phyloP scores from a whole-genome alignment of 805 yeast species.

The Alloascoidea africana region DNA sequence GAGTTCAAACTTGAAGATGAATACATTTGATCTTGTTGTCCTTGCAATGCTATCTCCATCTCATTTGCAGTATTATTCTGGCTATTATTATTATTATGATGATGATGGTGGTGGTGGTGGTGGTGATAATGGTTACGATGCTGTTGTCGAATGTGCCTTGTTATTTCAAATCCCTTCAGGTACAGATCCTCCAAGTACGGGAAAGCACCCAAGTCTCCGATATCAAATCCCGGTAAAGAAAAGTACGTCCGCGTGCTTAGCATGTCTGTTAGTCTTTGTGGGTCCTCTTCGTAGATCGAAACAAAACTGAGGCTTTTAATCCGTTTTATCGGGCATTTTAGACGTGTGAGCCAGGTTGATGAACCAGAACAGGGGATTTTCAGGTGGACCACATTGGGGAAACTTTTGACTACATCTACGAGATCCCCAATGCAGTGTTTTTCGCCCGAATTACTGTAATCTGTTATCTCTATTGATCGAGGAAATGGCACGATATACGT shows the following conservation, averaged over 20 bases:
- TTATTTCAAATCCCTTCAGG: conserved; percentile 7
- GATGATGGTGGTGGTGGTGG: too few relatives aligned
- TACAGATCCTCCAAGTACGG: conserved; percentile 2
- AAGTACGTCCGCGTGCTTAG: neutral
- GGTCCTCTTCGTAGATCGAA: neutral
- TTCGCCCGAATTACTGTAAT: neutral
- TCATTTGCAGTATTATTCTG: too few relatives aligned
- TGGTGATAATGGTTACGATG: too few relatives aligned
- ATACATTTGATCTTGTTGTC: too few relatives aligned
- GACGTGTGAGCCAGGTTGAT: neutral
- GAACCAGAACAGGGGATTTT: neutral
- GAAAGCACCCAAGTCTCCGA: conserved; percentile 7
- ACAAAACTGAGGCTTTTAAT: neutral
- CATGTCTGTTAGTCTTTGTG: neutral
- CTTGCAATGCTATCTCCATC: too few relatives aligned
- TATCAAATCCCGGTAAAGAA: conserved; percentile 5
- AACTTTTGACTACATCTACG: neutral
- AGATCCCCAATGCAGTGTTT: neutral
- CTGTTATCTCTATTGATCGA: neutral
- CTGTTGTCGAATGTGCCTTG: too few relatives aligned
- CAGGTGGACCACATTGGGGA: neutral
- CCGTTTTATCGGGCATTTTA: neutral
- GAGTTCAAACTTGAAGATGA: too few relatives aligned
- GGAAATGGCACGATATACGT: neutral
- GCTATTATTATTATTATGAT: too few relatives aligned